Evolutionary conservation across 2,329 filamentous ascomycete species (phyloP), one percentile per base, ranked within the genome.

Genomic region (Aspergillus ruber): DNA sequence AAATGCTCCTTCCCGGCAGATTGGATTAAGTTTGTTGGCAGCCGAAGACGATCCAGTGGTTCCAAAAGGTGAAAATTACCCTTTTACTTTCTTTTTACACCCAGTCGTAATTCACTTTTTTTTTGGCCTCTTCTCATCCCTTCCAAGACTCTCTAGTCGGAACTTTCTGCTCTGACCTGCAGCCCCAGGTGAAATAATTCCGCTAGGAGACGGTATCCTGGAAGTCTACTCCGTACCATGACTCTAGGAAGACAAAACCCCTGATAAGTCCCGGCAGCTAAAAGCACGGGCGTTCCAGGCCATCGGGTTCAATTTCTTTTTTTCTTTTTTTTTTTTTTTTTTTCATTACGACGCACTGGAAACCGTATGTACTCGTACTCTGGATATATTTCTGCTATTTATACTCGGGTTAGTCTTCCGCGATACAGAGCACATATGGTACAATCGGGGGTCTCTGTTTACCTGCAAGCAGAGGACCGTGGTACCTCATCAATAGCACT

Each of bases 1-100:
- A 29, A 12, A 29, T 29, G 25, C 25, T 29, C 25, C 25, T 29
- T 29, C 62, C 64, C 64, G 62, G 62, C 60, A 64, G 58, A 53
- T 56, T 62, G 64, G 64, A 59, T 66, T 64, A 64, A 62, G 64
- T 64, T 66, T 59, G 53, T 56, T 61, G 62, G 62, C 57, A 60
- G 55, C 54, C 57, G 58, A 53, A 53, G 58, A 57, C 49, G 53
- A 53, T 60, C 54, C 52, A 39, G 25, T 29, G 56, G 57, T 54
- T 56, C 56, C 58, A 58, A 59, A 60, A 57, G 27, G 13, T 25
- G 36, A 12, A 29, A 29, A 29, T 29, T 29, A 29, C 25, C 25
- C 10, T 29, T 10, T 21, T 27, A 27, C 25, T 10, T 10, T 29
- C 25, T 12, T 29, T 29, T 29, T 29, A 29, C 25, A 12, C 10